Evolutionary conservation across 2,329 filamentous ascomycete genomes (phyloP).

Genomic region (Trichoderma lentiforme): DNA sequence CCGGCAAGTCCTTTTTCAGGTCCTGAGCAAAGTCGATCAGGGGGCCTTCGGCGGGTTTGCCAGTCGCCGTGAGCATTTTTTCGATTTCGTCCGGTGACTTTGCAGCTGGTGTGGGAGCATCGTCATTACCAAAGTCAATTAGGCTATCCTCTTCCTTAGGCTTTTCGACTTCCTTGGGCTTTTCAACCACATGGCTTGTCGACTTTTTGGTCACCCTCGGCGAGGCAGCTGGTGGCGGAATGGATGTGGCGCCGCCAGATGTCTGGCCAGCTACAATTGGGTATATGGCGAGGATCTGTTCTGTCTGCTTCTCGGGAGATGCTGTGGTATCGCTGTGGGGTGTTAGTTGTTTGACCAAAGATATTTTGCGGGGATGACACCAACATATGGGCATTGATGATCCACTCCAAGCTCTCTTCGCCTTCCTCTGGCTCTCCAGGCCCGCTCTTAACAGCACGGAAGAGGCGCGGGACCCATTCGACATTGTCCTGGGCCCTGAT

Average conservation of each 20-base stretch:
- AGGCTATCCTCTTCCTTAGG: conserved; percentile 38
- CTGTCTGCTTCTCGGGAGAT: conserved; percentile 64
- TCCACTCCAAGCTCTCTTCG: conserved; percentile 90
- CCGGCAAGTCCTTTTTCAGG: conserved; percentile 48
- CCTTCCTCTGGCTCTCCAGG: conserved; percentile 71
- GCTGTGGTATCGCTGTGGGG: conserved; percentile 36
- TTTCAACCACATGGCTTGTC: background rate
- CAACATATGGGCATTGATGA: conserved; percentile 83
- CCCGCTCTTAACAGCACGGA: conserved; percentile 69
- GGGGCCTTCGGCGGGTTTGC: conserved; percentile 46
- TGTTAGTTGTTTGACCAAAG: background rate
- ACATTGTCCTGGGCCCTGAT: conserved; percentile 71
- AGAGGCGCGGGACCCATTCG: conserved; percentile 86
- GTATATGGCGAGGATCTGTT: conserved; percentile 83
- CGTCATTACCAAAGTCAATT: conserved; percentile 54
- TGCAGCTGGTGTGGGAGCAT: conserved; percentile 3
- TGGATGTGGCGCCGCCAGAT: conserved; percentile 50
- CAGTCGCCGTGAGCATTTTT: conserved; percentile 45
- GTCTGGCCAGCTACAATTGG: conserved; percentile 80
- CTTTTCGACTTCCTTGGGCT: conserved; percentile 20
- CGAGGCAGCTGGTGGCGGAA: conserved; percentile 43
- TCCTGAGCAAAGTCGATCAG: conserved; percentile 57
- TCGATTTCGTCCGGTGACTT: conserved; percentile 39
- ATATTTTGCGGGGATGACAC: conserved; percentile 23
- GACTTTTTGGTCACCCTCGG: conserved; percentile 17